Evolutionary conservation across 805 yeast species (phyloP), one percentile per base, ranked within the genome.

Genomic region (Clavispora santaluciae): DNA sequence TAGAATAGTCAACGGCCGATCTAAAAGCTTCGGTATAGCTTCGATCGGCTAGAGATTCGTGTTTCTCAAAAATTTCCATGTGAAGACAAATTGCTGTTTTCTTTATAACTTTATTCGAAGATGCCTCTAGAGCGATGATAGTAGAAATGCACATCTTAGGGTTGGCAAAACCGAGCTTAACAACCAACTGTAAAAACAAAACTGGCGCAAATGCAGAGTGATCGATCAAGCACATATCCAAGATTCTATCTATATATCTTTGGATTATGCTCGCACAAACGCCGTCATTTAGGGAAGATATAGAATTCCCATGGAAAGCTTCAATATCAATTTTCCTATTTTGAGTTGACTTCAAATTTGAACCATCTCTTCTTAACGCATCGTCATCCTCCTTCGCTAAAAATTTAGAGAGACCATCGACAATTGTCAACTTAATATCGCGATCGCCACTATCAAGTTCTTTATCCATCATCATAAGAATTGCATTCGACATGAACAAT

Each of bases 241-340:
- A 60, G 5, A 83, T 69, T 2, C 61, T 46, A 3, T 57, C 57
- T 38, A 81, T 57, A 51, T 80, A 86, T 26, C 87, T 62, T 40
- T 86, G 87, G 4, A 79, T 81, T 9, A 88, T 51, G 0, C 85
- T 81, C 0, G 91, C 76, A 55, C 93, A 82, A 0, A 86, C 78
- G 11, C 89, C 85, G 54, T 86, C 93, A 51, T 70, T 74, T 20
- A 73, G 63, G 37, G 75, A 70, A 1, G 72, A 61, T 26, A 67
- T 60, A 0, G 78, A 64, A 18, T 44, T 43, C 0, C 86, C 87
- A 50, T 78, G 79, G 49, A 82, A 75, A 0, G 72, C 75, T 6
- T 67, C 70, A 11, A 70, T 60, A 49, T 77, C 85, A 4, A 74
- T 50, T 23, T 59, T 54, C 3, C 42, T 34, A 1, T 49, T 50